A percentile compares a stretch with the other conserved stretches of the same genome.
phyloP scores from a whole-genome alignment of 257 asterid species.

The Linaria vulgaris region DNA sequence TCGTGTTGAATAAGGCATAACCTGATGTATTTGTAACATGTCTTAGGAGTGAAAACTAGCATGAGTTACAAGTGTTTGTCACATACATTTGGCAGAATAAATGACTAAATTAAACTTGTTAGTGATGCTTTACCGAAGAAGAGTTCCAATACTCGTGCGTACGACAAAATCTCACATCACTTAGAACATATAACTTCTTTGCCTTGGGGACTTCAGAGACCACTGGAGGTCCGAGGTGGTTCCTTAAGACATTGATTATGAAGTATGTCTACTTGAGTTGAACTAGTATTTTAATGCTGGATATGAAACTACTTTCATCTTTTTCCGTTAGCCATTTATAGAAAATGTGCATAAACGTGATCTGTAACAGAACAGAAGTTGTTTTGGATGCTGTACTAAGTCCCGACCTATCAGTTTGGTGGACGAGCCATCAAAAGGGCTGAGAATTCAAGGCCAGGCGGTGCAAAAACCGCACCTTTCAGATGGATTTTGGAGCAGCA shows the following conservation, averaged over 20 bases:
- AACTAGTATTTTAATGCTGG: not conserved
- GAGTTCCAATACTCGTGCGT: not conserved
- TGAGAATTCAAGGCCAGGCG: conserved; percentile 64
- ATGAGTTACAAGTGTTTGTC: too few species aligned
- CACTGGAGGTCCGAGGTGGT: too few species aligned
- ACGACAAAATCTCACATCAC: too few species aligned
- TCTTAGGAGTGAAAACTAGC: too few species aligned
- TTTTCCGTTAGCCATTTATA: conserved; percentile 26
- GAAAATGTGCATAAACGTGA: conserved; percentile 47
- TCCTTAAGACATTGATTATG: not conserved
- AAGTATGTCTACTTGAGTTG: too few species aligned
- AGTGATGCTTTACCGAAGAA: too few species aligned
- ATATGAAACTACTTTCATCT: not conserved
- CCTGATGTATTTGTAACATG: too few species aligned
- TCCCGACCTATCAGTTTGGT: conserved; percentile 58
- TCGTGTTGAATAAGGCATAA: too few species aligned
- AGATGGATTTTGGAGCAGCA: conserved; percentile 81
- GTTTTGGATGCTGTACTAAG: conserved; percentile 69
- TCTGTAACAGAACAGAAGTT: conserved; percentile 72
- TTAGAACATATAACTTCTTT: too few species aligned
- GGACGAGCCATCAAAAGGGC: conserved; percentile 74
- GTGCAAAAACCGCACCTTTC: conserved; percentile 54
- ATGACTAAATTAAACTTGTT: too few species aligned
- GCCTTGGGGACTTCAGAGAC: too few species aligned
- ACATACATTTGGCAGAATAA: too few species aligned